Base-by-base conservation (phyloP, 2,329 filamentous ascomycete genomes). In the Fusarium foetens region DNA sequence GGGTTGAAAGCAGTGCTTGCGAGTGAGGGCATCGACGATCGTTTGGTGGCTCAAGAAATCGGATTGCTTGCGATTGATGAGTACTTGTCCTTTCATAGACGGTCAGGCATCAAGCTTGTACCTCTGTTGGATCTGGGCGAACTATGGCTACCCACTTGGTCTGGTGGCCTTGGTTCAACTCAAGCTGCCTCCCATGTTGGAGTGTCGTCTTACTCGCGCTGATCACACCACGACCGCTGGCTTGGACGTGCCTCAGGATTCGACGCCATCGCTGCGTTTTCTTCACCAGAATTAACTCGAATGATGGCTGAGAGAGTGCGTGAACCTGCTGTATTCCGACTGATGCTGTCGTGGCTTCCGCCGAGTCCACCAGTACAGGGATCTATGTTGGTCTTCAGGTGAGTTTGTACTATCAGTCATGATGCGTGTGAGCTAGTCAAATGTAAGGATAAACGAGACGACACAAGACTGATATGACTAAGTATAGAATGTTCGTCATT, bases 1-100 rank as follows among this genome's bases (percentile, higher is more conserved):
- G 51, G 25, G 38, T 62, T 57, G 39, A 38, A 73, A 73, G 51
- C 31, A 72, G 70, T 35, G 54, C 38, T 42, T 59, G 35, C 27
- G 23, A 36, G n/a, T 35, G 46, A 55, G 21, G 35, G 49, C 17
- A 25, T 54, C 29, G 39, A 45, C 9, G 53, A 63, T 38, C 33
- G 35, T 52, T 58, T 48, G 39, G 21, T 43, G 57, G 36, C 16
- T 35, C 43, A 52, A 41, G 17, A 33, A 33, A 36, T 35, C 29
- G 29, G 48, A 41, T 55, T 53, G 31, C 25, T 61, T 67, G 14
- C n/a, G 27, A 46, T 25, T 39, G 39, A 55, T 59, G 36, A 71
- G 68, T 57, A 38, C 42, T 21, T 66, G 59, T 36, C 41, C 45
- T 33, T 43, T 59, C 49, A 25, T 45, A 17, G 14, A 42, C 46